Percentiles rank a stretch among this genome's conserved stretches.
Evolutionary conservation across 2,329 filamentous ascomycete species (phyloP).

Genomic region (Aspergillus novofumigatus): DNA sequence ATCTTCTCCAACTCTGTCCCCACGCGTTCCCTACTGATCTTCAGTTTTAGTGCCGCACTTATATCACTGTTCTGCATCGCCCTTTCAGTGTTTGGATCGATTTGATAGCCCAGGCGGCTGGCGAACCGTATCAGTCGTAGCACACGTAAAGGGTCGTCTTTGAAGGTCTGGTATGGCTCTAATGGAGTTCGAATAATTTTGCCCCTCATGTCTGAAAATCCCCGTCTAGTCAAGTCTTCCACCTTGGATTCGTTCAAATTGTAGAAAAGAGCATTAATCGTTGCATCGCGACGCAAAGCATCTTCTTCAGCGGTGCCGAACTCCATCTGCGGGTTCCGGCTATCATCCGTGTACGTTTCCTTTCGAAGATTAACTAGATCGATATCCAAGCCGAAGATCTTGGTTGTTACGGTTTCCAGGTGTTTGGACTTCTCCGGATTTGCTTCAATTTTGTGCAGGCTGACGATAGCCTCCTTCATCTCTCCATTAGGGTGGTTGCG

Average conservation of each 20-base stretch:
- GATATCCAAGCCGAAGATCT: conserved; percentile 79
- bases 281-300: conserved; percentile 82
- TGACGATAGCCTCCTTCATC: conserved; percentile 63
- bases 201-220: conserved; percentile 68
- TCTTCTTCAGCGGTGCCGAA: conserved; percentile 92
- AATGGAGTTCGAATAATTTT: conserved; percentile 79
- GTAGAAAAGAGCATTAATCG: conserved; percentile 93
- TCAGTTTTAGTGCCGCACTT: conserved; percentile 69
- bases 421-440: conserved; percentile 98
- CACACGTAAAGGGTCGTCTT: conserved; percentile 85
- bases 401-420: conserved; percentile 84
- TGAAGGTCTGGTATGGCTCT: conserved; percentile 86
- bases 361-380: conserved; percentile 93
- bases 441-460: conserved; percentile 79
- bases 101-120: conserved; percentile 73
- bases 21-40: conserved; percentile 89
- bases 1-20: conserved; percentile 89
- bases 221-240: conserved; percentile 77
- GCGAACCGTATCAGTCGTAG: conserved; percentile 86
- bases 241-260: conserved; percentile 75
- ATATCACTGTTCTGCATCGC: conserved; percentile 80
- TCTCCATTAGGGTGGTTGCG: conserved; percentile 44
- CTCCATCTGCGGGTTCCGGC: conserved; percentile 85
- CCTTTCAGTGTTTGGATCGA: conserved; percentile 63
- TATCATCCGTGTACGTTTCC: conserved; percentile 85